Base-by-base conservation (phyloP, 2,329 filamentous ascomycete species). In the Didymella pomorum region DNA sequence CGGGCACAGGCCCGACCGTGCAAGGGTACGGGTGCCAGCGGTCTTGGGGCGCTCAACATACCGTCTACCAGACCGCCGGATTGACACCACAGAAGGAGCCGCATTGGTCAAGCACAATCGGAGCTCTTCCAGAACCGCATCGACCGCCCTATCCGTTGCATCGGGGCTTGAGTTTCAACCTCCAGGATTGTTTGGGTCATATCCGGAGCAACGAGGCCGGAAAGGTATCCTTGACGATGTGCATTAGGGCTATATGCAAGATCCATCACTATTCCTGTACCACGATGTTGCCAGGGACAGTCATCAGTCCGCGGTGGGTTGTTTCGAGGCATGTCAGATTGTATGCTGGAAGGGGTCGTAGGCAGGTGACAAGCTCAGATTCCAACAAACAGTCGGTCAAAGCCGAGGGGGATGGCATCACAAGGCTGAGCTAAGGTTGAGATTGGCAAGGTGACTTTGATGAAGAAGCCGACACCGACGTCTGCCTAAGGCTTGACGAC, bases 181-280 rank as follows among this genome's bases (percentile, higher is more conserved):
- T 41, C 8, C 18, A 21, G 37, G 37, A 41, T 12, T 9, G 10
- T 41, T 41, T 41, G 18, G 37, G 37, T 21, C 18, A 21, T 16
- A 4, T 12, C 9, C 18, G 9, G 37, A 21, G 7, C 18, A 12
- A 21, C 37, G 9, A 12, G 37, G 37, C 18, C 37, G 18, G 3
- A 12, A 4, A 21, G 8, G 2, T 21, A 21, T 41, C 12, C 18
- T 41, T 41, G 18, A 12, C 18, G 8, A 21, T 6, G 18, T 52
- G 35, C 48, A 57, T 33, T 52, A 48, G 43, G 35, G 48, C 48
- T 44, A 44, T 43, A 10, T 21, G 48, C 48, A 37, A 35, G 21
- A 23, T 8, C 1, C 2, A n/a, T 57, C 33, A 56, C 26, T 16
- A 28, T 8, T n/a, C 26, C 26, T 49, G 52, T 44, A 49, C 20